Base-by-base conservation (phyloP, 1,139 yeast genomes). In the Kodamaea plutei region DNA sequence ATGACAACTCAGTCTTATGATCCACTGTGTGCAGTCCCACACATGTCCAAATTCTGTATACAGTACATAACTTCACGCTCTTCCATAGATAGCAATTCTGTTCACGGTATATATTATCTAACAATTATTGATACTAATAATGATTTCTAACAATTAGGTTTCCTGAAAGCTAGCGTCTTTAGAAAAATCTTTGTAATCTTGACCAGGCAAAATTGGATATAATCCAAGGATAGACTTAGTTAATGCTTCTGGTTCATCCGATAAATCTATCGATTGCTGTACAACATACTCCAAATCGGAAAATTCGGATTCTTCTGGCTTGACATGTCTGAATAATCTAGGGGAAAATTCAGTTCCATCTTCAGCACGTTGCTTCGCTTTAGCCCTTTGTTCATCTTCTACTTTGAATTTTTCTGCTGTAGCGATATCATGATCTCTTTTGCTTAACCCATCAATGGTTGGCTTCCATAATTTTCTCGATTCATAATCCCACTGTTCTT, bases 361-460 rank as follows among this genome's bases (percentile, higher is more conserved):
- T 43, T 83, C 95, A 9, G 60, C 54, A 45, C 98, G 73, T 47
- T 76, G 69, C 52, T 81, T 83, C 8, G 95, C 89, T 25, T 65
- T 60, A 12, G 61, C 59, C 50, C 98, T 74, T 59, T 91, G 98
- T 14, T 70, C 70, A 40, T 88, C 84, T 59, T 91, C 98, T 29
- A 91, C 84, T 43, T 76, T 73, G 48, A 68, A 83, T 56, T 91
- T 91, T 50, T 88, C 96, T 16, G 78, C 82, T 0, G 98, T 91
- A 2, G 98, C 98, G 1, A 65, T 59, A 9, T 62, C 69, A 53
- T 91, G 98, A 53, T 91, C 77, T 41, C 95, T 73, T 23, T 64
- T 55, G 4, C 82, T 79, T 15, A 91, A 64, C 0, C 95, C 97
- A 37, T 76, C 77, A 12, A 84, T 71, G 1, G 94, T 95, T 26